These are phyloP conservation scores for Ophiostoma australiae DNA, from an alignment of 2,329 filamentous ascomycete genomes.

Conservation along the genomic window DNA sequence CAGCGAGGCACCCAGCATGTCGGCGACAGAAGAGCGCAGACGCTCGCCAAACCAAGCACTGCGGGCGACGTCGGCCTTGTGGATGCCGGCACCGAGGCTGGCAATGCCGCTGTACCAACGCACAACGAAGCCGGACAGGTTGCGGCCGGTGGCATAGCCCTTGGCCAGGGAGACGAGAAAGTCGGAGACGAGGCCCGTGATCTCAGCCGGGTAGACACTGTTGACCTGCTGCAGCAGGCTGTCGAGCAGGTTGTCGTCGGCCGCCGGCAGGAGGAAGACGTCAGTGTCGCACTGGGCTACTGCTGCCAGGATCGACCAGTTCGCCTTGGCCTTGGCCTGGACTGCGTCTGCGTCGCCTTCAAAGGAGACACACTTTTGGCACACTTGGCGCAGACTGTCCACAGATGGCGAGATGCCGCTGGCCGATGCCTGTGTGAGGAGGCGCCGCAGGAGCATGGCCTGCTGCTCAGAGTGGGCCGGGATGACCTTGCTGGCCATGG, in stretches of 20 bases:
- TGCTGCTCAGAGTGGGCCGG: neutral
- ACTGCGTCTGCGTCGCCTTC: neutral
- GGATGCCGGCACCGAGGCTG: slow-evolving; percentile 33
- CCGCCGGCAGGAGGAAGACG: slow-evolving; percentile 39
- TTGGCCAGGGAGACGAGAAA: slow-evolving; percentile 42
- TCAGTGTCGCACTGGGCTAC: slow-evolving; percentile 45
- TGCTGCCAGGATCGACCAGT: slow-evolving; percentile 43
- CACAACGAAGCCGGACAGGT: slow-evolving; percentile 44
- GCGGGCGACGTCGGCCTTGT: slow-evolving; percentile 17
- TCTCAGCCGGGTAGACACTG: slow-evolving; percentile 26
- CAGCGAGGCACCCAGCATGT: slow-evolving; percentile 41
- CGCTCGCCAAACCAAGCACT: slow-evolving; percentile 32
- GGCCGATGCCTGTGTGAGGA: slow-evolving; percentile 35
- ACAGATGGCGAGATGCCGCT: slow-evolving; percentile 36
- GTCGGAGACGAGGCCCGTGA: slow-evolving; percentile 27
- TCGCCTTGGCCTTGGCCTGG: slow-evolving; percentile 30
- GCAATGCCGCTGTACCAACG: slow-evolving; percentile 41
- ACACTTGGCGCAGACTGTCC: slow-evolving; percentile 41
- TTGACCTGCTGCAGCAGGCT: slow-evolving; percentile 37
- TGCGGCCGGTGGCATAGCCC: slow-evolving; percentile 43
- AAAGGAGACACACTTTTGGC: slow-evolving; percentile 29
- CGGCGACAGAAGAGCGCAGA: slow-evolving; percentile 29
- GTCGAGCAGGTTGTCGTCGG: slow-evolving; percentile 39
- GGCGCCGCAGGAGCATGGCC: slow-evolving; percentile 30
- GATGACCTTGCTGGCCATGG: slow-evolving; percentile 26